Conservation (phyloP, 495 filamentous ascomycete species). For the Saxispiralis lemnorum region DNA sequence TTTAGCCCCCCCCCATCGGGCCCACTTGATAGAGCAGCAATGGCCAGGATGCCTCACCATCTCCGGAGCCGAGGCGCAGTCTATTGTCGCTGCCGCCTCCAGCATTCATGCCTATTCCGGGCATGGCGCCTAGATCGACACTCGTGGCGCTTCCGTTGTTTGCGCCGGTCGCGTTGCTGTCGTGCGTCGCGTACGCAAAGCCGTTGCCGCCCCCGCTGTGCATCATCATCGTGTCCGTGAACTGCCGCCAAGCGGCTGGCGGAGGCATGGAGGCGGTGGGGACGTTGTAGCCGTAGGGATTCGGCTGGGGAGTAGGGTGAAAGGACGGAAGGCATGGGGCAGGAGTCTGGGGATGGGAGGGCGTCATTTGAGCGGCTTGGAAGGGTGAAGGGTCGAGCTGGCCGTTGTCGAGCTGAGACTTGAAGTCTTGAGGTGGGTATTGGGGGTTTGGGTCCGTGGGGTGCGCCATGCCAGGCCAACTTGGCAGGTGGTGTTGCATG, state of each 20-base stretch:
- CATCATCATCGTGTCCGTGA: conserved; percentile 12
- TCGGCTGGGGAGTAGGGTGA: neutral
- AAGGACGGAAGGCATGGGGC: neutral
- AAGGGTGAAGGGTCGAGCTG: neutral
- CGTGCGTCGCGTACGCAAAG: too few species aligned
- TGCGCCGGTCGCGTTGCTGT: too few species aligned
- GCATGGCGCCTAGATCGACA: too few species aligned
- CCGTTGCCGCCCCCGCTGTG: conserved; percentile 2
- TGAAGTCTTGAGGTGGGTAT: neutral
- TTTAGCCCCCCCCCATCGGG: too few species aligned
- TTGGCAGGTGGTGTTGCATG: neutral
- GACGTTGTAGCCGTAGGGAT: neutral
- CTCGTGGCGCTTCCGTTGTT: too few species aligned
- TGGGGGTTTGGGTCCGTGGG: neutral
- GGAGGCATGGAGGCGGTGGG: neutral
- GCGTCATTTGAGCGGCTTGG: neutral
- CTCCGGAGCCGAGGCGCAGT: too few species aligned
- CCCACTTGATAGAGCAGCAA: too few species aligned
- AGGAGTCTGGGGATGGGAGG: neutral
- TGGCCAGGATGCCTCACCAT: too few species aligned
- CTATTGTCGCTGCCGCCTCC: too few species aligned
- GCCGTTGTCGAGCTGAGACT: neutral
- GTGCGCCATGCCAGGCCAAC: neutral
- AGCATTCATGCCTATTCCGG: too few species aligned
- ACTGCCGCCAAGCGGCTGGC: conserved; percentile 11